A percentile compares a stretch with the other conserved stretches of the same genome.
phyloP scores from a whole-genome alignment of 1,284 basidiomycete species.

The Macrocystidia cucumis region DNA sequence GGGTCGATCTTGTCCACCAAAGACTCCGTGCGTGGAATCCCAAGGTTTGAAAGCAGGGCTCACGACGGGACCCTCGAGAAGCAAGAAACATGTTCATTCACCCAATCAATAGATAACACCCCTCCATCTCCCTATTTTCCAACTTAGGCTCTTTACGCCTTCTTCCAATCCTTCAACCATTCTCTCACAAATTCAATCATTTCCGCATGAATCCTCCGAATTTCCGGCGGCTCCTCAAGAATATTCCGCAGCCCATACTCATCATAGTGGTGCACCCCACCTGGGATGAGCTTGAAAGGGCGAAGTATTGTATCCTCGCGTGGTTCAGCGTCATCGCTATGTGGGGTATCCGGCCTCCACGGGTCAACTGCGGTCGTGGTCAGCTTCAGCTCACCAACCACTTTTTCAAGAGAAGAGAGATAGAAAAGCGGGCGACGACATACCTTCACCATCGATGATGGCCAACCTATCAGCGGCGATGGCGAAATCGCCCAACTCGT shows the following conservation, averaged over 20 bases:
- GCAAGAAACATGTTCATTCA: no score
- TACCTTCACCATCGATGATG: conserved; percentile 81
- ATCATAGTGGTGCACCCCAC: conserved; percentile 88
- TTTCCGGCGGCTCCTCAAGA: conserved; percentile 68
- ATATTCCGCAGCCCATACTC: conserved; percentile 74
- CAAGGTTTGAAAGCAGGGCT: no score
- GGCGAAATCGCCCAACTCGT: conserved; percentile 69
- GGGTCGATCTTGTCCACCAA: no score
- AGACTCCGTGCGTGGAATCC: no score
- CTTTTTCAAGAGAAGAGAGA: neutral
- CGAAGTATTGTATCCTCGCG: conserved; percentile 65
- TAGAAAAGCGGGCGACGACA: conserved; percentile 3
- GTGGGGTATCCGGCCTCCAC: conserved; percentile 85
- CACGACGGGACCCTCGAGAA: no score
- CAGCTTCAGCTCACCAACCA: no score
- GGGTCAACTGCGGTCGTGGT: conserved; percentile 89
- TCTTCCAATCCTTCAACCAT: conserved; percentile 73
- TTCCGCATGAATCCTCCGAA: conserved; percentile 75
- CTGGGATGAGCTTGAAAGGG: conserved; percentile 89
- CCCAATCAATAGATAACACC: no score
- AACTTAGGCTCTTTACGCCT: conserved; percentile 10
- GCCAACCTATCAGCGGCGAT: conserved; percentile 76
- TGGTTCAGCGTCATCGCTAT: conserved; percentile 68
- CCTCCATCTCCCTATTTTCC: no score
- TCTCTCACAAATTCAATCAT: conserved; percentile 75